Evolutionary conservation across 495 filamentous ascomycete genomes (phyloP), one percentile per base, ranked within the genome.

Genomic region (Halenospora varia): DNA sequence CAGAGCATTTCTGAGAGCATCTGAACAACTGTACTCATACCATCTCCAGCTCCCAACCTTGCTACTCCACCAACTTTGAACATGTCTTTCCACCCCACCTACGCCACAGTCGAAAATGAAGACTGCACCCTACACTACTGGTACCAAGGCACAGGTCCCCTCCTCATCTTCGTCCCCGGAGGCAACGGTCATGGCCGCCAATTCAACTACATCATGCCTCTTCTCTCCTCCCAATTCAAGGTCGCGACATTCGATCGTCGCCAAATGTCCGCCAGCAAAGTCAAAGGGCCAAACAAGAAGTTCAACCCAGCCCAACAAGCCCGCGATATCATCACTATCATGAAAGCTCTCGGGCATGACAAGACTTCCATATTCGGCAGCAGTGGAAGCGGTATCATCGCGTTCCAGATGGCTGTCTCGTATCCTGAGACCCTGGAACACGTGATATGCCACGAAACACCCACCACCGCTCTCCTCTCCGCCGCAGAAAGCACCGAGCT

Each of bases 151-250:
- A 48, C n/a, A 6, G 65, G 63, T 0, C 65, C 65, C 0, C 55
- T 66, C 6, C 49, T 68, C 40, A 56, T 50, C 26, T 65, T 65
- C 51, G 40, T 68, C 24, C 65, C 63, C 10, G 65, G 65, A 42
- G 65, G 65, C n/a, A 62, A 61, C 48, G 65, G 65, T 25, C 63
- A 66, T 51, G 65, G 62, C 3, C 46, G 51, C 0, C 65, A 68
- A 25, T 68, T 60, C 60, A 52, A 55, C 60, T 10, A 44, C 49
- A 52, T 63, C 15, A 56, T 66, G 6, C 45, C 60, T 2, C 41
- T 54, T 47, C 57, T 68, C 8, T 48, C 59, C 11, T 48, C 52
- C 22, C 25, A 41, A 0, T 68, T 39, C 55, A 63, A 60, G 19
- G 53, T 53, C 55, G 56, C 25, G 8, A 66, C 65, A 20, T 68